Evolutionary conservation across 345 rosid genomes (phyloP), one percentile per base, ranked within the genome.

Genomic region (Linum trigynum): DNA sequence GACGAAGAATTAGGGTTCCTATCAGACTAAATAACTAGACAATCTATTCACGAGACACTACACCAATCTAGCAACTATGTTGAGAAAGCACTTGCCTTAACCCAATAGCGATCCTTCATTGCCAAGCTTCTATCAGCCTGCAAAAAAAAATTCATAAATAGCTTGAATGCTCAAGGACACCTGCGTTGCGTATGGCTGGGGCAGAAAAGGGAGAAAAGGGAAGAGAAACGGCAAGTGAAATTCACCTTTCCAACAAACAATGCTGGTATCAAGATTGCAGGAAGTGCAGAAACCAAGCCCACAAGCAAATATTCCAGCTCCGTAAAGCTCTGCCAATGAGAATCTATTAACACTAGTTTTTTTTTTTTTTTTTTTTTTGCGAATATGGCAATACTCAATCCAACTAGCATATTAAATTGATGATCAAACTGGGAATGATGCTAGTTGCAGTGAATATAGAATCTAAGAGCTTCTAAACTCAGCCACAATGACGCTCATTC

Each of bases 81-180:
- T 2, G 9, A 59, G 43, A 63, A 68, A 61, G 62, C 59, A 86
- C 90, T 79, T 88, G 79, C 98, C 98, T 92, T 92, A 79, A 90
- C 85, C 96, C 97, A 92, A 55, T 88, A 90, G 5, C 96, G 95
- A 64, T 88, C 97, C 75, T 76, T 88, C 87, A 83, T 86, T 66
- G 62, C 10, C 76, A 92, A 66, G 66, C 71, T 80, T 41, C 80
- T 62, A 71, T 88, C 97, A 2, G 97, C 96, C 98, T 92, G 81
- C 73, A 66, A 77, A 64, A 59, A 12, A 50, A 32, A 23, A 50
- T 1, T 39, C 39, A 60, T 2, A 51, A 39, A 48, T 64, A 32
- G 7, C 17, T 4, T 2, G 8, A 42, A 3, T 36, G 35, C 11
- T 7, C 5, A 63, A 35, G 2, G 9, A 41, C 45, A 41, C 32